Conservation (phyloP, 2,329 filamentous ascomycete species). For the Exserohilum rostratum region DNA sequence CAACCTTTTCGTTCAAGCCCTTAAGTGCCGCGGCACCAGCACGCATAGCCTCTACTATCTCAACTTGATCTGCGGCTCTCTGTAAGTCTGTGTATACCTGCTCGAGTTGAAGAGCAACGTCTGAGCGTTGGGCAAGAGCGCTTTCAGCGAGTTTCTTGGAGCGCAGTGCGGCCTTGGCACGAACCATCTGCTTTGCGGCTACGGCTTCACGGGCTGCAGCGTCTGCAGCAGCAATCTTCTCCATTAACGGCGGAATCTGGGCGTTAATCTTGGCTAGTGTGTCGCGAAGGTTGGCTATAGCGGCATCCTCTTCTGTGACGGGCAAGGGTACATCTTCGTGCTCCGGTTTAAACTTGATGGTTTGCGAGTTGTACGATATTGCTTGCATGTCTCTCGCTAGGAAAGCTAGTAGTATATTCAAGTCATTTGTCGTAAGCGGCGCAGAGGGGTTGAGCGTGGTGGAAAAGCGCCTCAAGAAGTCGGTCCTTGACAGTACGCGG, state of each 20-base stretch:
- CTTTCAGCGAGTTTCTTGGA: constrained; percentile 82
- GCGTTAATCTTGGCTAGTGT: constrained; percentile 71
- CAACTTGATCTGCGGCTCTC: constrained; percentile 82
- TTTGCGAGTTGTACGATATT: constrained; percentile 77
- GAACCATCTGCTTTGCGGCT: constrained; percentile 71
- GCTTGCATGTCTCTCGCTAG: constrained; percentile 68
- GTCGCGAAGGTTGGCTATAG: constrained; percentile 79
- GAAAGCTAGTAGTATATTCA: constrained; percentile 70
- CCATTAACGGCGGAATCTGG: constrained; percentile 69
- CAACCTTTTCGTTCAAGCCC: constrained; percentile 75
- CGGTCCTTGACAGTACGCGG: constrained; percentile 42
- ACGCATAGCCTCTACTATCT: constrained; percentile 83
- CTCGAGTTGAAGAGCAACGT: constrained; percentile 80
- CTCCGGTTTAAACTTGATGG: constrained; percentile 70
- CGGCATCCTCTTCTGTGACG: constrained; percentile 78
- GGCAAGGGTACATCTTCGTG: constrained; percentile 51
- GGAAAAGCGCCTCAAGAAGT: constrained; percentile 44
- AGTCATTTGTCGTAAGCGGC: constrained; percentile 62
- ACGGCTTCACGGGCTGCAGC: constrained; percentile 72
- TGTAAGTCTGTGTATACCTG: constrained; percentile 82
- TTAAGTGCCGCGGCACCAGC: constrained; percentile 73
- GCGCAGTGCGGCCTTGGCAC: constrained; percentile 78
- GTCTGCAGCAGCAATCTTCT: constrained; percentile 58
- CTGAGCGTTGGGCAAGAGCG: constrained; percentile 72
- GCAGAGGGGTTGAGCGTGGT: constrained; percentile 33